Conservation (phyloP, 1,284 basidiomycete genomes). For the Anthracocystis walkeri region DNA sequence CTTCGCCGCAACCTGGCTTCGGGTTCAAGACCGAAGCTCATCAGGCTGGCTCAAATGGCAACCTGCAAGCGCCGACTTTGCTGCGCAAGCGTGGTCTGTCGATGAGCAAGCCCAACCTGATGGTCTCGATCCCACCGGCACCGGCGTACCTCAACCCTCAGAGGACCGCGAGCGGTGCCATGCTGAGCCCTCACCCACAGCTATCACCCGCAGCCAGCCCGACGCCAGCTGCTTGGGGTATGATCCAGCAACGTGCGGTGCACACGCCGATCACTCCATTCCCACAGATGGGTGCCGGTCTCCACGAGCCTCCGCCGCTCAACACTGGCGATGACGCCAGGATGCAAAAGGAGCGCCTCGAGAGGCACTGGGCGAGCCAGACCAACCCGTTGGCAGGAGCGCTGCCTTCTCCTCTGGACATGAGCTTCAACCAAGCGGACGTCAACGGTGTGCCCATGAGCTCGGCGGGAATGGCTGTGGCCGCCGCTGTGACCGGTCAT, state of each 20-base stretch:
- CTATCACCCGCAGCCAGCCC: conserved; percentile 46
- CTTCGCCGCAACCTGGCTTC: conserved; percentile 50
- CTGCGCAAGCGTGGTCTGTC: conserved; percentile 62
- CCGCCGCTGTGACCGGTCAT: conserved; percentile 15
- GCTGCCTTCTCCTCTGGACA: conserved; percentile 51
- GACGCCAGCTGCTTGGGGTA: conserved; percentile 54
- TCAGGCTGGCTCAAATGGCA: conserved; percentile 12
- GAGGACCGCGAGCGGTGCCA: conserved; percentile 24
- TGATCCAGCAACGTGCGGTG: conserved; percentile 61
- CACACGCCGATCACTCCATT: conserved; percentile 61
- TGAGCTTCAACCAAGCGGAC: conserved; percentile 41
- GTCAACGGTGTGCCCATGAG: conserved; percentile 22
- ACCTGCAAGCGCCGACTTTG: conserved; percentile 47
- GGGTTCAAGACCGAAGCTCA: conserved; percentile 23
- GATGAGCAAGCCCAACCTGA: conserved; percentile 61
- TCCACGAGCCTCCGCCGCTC: conserved; percentile 55
- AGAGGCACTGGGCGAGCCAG: conserved; percentile 57
- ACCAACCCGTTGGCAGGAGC: conserved; percentile 27
- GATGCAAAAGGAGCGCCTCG: conserved; percentile 59
- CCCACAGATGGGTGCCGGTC: conserved; percentile 47
- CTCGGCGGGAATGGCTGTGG: conserved; percentile 28
- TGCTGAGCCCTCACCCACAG: conserved; percentile 48
- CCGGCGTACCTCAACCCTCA: conserved; percentile 55
- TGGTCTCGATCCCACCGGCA: conserved; percentile 59
- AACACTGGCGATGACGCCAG: conserved; percentile 52